A percentile compares a stretch with the other conserved stretches of the same genome.
phyloP scores from a whole-genome alignment of 140 eudicot species.

The Oenanthe javanica region DNA sequence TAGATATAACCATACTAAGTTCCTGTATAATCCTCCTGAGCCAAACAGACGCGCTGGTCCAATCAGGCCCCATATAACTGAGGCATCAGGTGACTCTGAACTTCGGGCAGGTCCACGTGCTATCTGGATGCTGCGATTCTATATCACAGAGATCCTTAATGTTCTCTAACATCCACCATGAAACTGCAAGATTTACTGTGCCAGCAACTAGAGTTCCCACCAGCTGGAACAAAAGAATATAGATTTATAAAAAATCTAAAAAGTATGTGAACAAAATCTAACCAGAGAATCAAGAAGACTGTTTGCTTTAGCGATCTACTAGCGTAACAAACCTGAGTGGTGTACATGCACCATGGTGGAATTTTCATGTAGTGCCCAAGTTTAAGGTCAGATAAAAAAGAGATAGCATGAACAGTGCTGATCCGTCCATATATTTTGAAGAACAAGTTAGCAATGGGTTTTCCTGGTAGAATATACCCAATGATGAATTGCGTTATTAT shows the following conservation, averaged over 20 bases:
- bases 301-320: not conserved
- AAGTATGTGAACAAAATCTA: not conserved
- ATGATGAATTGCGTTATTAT: conserved; percentile 88
- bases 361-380: conserved; percentile 98
- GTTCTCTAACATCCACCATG: conserved; percentile 93
- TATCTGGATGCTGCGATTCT: conserved; percentile 73
- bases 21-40: conserved; percentile 68
- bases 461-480: conserved; percentile 83
- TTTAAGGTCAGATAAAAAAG: conserved; percentile 81
- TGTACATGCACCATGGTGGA: conserved; percentile 88
- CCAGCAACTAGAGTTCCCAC: conserved; percentile 79
- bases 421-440: conserved; percentile 92
- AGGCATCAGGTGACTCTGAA: conserved; percentile 83
- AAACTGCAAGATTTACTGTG: conserved; percentile 71
- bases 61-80: conserved; percentile 90
- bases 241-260: too few relatives aligned
- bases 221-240: conserved; percentile 25
- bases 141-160: conserved; percentile 79
- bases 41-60: conserved; percentile 86
- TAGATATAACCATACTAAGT: conserved; percentile 84
- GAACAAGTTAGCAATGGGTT: conserved; percentile 82
- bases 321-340: conserved; percentile 58
- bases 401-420: conserved; percentile 82
- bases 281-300: too few relatives aligned
- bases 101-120: conserved; percentile 97